A percentile compares a stretch with the other conserved stretches of the same genome.
Conservation (phyloP, 495 filamentous ascomycete species). For the Talaromyces wortmannii region DNA sequence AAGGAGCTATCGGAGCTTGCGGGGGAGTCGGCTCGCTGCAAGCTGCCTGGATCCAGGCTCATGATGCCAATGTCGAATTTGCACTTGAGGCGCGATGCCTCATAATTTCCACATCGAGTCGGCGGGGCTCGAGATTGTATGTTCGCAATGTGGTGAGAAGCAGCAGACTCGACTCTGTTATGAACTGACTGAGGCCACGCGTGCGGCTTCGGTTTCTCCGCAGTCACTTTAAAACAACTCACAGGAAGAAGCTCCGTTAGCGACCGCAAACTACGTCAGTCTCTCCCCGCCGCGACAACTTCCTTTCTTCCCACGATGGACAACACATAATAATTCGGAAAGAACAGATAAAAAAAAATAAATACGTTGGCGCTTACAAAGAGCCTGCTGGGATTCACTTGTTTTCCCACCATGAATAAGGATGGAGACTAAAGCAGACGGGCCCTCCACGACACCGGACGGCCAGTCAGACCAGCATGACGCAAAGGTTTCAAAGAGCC, state of each 20-base stretch:
- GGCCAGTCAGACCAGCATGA: conserved; percentile 1
- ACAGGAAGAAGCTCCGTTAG: not conserved
- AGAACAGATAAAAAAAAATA: not conserved
- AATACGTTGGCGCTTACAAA: not conserved
- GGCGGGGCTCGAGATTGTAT: not conserved
- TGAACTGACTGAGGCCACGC: not conserved
- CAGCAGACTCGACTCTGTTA: not conserved
- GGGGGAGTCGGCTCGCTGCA: conserved; percentile 63
- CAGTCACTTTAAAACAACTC: not conserved
- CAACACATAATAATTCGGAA: not conserved
- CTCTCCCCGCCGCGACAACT: not conserved
- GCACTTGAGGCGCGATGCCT: not conserved
- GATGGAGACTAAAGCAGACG: not conserved
- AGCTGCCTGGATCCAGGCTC: conserved; percentile 62
- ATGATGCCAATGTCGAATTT: conserved; percentile 38
- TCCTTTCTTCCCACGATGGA: not conserved
- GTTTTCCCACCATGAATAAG: not conserved
- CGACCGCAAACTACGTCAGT: not conserved
- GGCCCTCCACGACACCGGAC: not conserved
- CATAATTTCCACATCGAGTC: not conserved
- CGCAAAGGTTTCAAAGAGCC: not conserved
- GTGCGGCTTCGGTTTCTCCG: not conserved
- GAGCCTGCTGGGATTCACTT: not conserved
- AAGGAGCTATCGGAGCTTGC: conserved; percentile 72
- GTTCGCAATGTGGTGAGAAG: not conserved